Conservation (phyloP, 495 filamentous ascomycete genomes). For the Daldinia decipiens region DNA sequence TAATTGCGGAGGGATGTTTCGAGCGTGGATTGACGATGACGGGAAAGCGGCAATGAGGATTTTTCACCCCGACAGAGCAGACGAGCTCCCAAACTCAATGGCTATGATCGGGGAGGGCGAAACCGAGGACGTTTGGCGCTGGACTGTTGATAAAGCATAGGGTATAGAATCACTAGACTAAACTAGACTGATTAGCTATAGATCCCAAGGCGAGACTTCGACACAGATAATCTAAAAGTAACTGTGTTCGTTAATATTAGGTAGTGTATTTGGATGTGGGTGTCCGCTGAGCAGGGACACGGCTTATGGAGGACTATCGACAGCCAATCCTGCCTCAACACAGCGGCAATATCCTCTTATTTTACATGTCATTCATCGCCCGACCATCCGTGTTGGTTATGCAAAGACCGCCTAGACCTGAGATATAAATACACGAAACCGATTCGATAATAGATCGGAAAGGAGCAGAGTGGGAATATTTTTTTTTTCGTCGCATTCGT, state of each 20-base stretch:
- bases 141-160: slow-evolving; percentile 28
- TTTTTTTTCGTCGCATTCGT: slow-evolving; percentile 35
- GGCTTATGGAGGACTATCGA: slow-evolving; percentile 6
- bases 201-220: slow-evolving; percentile 8
- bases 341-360: slow-evolving; percentile 31
- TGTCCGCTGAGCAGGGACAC: slow-evolving; percentile 4
- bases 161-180: slow-evolving; percentile 23
- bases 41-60: slow-evolving; percentile 72
- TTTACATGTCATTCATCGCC: slow-evolving; percentile 43
- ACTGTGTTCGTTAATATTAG: slow-evolving; percentile 26
- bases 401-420: slow-evolving; percentile 34
- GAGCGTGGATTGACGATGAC: slow-evolving; percentile 76
- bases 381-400: slow-evolving; percentile 36
- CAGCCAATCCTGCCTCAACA: slow-evolving; percentile 7
- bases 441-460: slow-evolving; percentile 39
- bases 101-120: slow-evolving; percentile 17
- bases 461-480: slow-evolving; percentile 54
- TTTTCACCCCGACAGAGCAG: slow-evolving; percentile 56
- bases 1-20: slow-evolving; percentile 92
- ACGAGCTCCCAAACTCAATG: too few species aligned
- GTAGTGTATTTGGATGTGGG: slow-evolving; percentile 28
- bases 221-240: neutral
- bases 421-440: slow-evolving; percentile 50
- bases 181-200: slow-evolving; percentile 24
- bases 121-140: slow-evolving; percentile 31